Evolutionary conservation across 2,329 filamentous ascomycete species (phyloP).

Genomic region (Chaetomium sp.): DNA sequence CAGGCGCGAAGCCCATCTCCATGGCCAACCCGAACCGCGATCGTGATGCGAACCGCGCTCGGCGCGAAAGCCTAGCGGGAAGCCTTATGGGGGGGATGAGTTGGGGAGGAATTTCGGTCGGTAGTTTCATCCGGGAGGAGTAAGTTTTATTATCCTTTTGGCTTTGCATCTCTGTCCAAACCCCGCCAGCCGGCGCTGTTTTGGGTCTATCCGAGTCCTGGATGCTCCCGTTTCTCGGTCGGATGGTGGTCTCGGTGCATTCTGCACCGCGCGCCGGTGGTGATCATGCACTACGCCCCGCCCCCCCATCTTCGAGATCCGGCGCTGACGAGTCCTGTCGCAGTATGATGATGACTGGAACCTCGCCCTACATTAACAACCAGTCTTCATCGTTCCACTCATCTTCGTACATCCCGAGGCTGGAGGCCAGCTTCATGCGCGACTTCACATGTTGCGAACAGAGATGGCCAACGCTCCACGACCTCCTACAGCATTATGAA

Average conservation of each 20-base stretch:
- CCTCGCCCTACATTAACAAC: conserved; percentile 80
- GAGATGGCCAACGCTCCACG: conserved; percentile 87
- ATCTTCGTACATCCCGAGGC: conserved; percentile 91
- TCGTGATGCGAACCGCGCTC: conserved; percentile 56
- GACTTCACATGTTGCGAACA: conserved; percentile 95
- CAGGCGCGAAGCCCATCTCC: conserved; percentile 66
- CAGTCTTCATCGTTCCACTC: conserved; percentile 96
- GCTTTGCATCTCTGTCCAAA: conserved; percentile 17
- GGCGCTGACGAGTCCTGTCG: conserved; percentile 23
- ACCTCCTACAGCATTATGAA: conserved; percentile 94
- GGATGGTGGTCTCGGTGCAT: neutral
- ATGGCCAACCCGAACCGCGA: conserved; percentile 67
- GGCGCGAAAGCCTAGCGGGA: conserved; percentile 64
- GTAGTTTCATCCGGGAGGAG: conserved; percentile 98
- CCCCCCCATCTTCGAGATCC: neutral
- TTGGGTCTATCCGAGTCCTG: conserved; percentile 6
- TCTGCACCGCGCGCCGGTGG: neutral
- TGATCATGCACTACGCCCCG: neutral
- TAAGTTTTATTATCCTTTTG: conserved; percentile 59
- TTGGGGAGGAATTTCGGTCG: conserved; percentile 94
- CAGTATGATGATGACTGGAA: conserved; percentile 94
- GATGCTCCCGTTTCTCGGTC: neutral
- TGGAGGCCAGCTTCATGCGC: conserved; percentile 96
- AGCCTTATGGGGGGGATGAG: conserved; percentile 83
- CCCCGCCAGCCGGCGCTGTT: conserved; percentile 16